Base-by-base conservation (phyloP, 1,284 basidiomycete species). In the Ganoderma sinense region DNA sequence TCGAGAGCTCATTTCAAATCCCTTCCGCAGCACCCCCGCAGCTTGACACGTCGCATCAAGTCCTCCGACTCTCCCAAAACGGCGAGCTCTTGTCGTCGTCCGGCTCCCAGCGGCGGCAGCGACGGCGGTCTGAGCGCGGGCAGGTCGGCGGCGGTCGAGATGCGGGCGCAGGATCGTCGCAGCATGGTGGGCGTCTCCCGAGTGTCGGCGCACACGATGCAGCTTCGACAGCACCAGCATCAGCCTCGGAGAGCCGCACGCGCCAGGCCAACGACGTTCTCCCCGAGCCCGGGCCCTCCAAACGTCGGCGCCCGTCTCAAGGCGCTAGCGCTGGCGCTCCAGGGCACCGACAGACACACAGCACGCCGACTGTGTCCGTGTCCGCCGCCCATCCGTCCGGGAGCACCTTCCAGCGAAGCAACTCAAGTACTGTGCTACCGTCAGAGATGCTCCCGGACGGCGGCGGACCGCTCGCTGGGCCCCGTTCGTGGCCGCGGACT, bases 1-100 rank as follows among this genome's bases (percentile, higher is more conserved):
- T 67, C 53, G 62, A 63, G 39, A 60, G 68, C 26, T 31, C 61
- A 43, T 73, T 73, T 60, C 70, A 73, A 62, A 26, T 73, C 14
- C 55, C 53, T 7, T 58, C 62, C 8, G 40, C 63, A 23, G 60
- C 40, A 39, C 40, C 40, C 11, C 69, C 70, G 29, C 29, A 59
- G 11, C 59, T 62, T 8, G 33, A 41, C 45, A 51, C 51, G 14
- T 69, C 72, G 39, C 70, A 68, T 29, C 69, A 73, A 23, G 20
- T 48, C 40, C 18, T 62, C 64, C 62, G 26, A 55, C 16, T 31
- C 45, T 51, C 62, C 33, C 31, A 26, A 48, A 13, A 16, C 20
- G 33, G 43, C 45, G 29, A 53, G 48, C 45, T 53, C 62, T 14
- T 20, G 18, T 39, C 61, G 3, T 41, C 53, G 51, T 14, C 51